Percentiles rank a stretch among this genome's conserved stretches.
phyloP scores from a whole-genome alignment of 2,329 filamentous ascomycete species.

The Calonectria naviculata region DNA sequence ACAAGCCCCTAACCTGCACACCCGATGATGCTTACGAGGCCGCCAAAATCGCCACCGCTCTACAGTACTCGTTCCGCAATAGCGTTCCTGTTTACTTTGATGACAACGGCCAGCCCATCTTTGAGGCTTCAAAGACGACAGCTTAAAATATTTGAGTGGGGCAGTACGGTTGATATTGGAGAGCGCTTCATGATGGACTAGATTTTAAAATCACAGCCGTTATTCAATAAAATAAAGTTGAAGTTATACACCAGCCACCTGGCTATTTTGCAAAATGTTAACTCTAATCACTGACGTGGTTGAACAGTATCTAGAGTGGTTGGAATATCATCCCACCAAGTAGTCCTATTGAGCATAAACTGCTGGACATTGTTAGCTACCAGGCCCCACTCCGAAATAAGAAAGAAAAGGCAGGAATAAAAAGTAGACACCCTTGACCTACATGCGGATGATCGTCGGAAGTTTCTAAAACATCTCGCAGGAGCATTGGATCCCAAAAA shows the following conservation, averaged over 20 bases:
- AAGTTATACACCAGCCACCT: too few relatives aligned
- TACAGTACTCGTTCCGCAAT: neutral
- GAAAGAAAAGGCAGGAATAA: neutral
- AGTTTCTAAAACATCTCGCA: neutral
- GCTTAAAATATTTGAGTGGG: neutral
- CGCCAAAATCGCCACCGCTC: neutral
- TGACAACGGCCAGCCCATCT: neutral
- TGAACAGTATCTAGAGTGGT: neutral
- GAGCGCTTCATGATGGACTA: neutral
- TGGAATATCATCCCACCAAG: neutral
- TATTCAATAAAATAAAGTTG: neutral
- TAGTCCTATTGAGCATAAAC: neutral
- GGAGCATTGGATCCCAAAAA: neutral
- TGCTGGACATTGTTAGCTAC: neutral
- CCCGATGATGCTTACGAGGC: neutral
- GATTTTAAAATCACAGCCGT: neutral
- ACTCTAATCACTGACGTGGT: neutral
- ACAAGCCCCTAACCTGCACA: neutral
- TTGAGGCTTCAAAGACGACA: neutral
- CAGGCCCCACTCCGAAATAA: neutral
- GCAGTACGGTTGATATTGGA: neutral
- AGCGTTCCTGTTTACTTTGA: neutral
- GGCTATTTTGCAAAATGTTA: too few relatives aligned
- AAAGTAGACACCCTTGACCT: too few relatives aligned
- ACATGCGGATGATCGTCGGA: neutral